A percentile compares a stretch with the other conserved stretches of the same genome.
phyloP scores from a whole-genome alignment of 306 rosid species.

The Echinosophora koreensis region DNA sequence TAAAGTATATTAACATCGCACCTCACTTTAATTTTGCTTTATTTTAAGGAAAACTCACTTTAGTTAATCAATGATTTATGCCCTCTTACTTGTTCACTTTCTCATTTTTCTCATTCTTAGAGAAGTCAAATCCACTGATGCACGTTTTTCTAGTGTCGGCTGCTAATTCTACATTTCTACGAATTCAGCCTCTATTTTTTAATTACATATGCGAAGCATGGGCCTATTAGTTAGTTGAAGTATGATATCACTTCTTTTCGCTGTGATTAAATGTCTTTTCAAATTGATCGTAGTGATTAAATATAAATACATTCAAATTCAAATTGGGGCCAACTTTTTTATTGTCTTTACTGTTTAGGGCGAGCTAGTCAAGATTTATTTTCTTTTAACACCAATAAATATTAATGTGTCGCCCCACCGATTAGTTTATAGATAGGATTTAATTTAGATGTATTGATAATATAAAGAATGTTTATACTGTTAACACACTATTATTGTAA shows the following conservation, averaged over 20 bases:
- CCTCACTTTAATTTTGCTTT: too few relatives aligned
- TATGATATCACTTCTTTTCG: neutral
- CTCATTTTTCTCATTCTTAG: too few relatives aligned
- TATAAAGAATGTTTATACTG: too few relatives aligned
- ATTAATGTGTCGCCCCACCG: too few relatives aligned
- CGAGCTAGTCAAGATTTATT: conserved; percentile 19
- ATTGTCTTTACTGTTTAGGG: too few relatives aligned
- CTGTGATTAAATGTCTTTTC: neutral
- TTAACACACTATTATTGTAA: too few relatives aligned
- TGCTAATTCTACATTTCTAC: neutral
- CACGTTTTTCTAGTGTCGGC: conserved; percentile 29
- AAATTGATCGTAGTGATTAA: neutral
- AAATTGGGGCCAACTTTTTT: neutral
- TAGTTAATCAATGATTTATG: too few relatives aligned
- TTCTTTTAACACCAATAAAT: neutral
- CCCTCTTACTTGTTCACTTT: too few relatives aligned
- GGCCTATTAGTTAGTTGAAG: conserved; percentile 6
- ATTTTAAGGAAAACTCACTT: too few relatives aligned
- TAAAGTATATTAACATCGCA: too few relatives aligned
- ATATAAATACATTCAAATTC: neutral
- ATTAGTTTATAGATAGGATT: neutral
- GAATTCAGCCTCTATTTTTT: conserved; percentile 4
- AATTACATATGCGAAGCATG: conserved; percentile 17
- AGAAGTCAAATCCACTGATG: too few relatives aligned
- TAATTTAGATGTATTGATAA: too few relatives aligned